A percentile compares a stretch with the other conserved stretches of the same genome.
Evolutionary conservation across 2,329 filamentous ascomycete species (phyloP).

Genomic region (Karstenula rhodostoma): DNA sequence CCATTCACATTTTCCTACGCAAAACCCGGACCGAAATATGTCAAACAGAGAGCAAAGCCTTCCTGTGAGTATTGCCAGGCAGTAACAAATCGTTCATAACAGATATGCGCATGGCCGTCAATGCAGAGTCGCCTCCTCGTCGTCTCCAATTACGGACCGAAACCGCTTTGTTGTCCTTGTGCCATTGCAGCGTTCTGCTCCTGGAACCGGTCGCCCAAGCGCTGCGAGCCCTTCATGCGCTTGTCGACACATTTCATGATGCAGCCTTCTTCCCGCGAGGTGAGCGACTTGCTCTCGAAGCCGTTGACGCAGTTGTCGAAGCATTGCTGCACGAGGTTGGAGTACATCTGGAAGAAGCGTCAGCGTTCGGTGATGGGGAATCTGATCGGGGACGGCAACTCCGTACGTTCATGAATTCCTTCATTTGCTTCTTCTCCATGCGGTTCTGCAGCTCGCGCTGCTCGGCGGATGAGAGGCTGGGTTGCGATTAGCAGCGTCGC

Average conservation of each 20-base stretch:
- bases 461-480: slow-evolving; percentile 77
- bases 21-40: not conserved
- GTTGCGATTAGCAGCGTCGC: slow-evolving; percentile 23
- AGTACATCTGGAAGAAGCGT: slow-evolving; percentile 65
- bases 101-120: not conserved
- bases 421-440: slow-evolving; percentile 98
- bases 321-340: slow-evolving; percentile 82
- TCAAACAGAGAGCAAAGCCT: not conserved
- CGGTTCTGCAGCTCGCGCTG: slow-evolving; percentile 92
- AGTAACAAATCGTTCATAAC: not conserved
- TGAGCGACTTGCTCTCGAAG: slow-evolving; percentile 96
- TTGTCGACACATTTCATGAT: slow-evolving; percentile 96
- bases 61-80: not conserved
- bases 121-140: not conserved
- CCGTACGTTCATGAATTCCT: slow-evolving; percentile 96
- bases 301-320: slow-evolving; percentile 98
- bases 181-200: slow-evolving; percentile 75
- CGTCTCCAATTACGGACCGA: slow-evolving; percentile 50
- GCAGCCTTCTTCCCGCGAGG: slow-evolving; percentile 87
- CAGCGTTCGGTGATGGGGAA: slow-evolving; percentile 5
- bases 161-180: slow-evolving; percentile 62
- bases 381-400: slow-evolving; percentile 8
- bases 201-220: slow-evolving; percentile 89
- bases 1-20: not conserved
- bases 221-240: slow-evolving; percentile 89